Conservation (phyloP, 176 grass and related monocot species). For the Triticum urartu region DNA sequence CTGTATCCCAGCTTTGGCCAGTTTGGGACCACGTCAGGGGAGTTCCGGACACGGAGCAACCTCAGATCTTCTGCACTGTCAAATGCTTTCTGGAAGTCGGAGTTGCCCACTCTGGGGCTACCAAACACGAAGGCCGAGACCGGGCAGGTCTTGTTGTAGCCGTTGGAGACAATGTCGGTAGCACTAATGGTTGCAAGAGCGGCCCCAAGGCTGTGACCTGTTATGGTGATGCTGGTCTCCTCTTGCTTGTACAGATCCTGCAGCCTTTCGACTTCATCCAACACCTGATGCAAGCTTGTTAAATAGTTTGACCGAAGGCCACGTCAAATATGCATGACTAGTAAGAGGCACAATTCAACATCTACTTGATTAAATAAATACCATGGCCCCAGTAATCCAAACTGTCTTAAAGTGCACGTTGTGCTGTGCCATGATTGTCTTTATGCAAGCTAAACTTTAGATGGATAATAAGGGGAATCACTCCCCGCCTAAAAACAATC, state of each 20-base stretch:
- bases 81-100: conserved; percentile 56
- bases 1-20: conserved; percentile 60
- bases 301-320: conserved; percentile 2
- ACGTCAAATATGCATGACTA: conserved; percentile 4
- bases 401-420: conserved; percentile 19
- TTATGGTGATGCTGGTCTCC: conserved; percentile 81
- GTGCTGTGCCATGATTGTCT: neutral
- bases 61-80: conserved; percentile 39
- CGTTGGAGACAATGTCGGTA: conserved; percentile 60
- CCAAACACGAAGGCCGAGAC: conserved; percentile 72
- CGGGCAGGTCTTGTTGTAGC: conserved; percentile 40
- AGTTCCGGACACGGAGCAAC: conserved; percentile 60
- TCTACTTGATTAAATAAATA: conserved; percentile 10
- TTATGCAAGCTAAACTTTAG: conserved; percentile 1
- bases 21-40: conserved; percentile 62
- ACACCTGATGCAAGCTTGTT: conserved; percentile 50
- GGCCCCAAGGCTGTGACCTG: conserved; percentile 89
- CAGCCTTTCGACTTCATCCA: conserved; percentile 64
- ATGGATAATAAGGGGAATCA: neutral
- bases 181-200: conserved; percentile 77
- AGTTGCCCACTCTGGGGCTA: conserved; percentile 74
- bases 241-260: conserved; percentile 62
- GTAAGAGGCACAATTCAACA: neutral
- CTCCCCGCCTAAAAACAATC: conserved; percentile 17
- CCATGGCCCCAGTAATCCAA: neutral